These are phyloP conservation scores for Aspergillus hancockii DNA, from an alignment of 495 filamentous ascomycete species.

Conservation along the genomic window DNA sequence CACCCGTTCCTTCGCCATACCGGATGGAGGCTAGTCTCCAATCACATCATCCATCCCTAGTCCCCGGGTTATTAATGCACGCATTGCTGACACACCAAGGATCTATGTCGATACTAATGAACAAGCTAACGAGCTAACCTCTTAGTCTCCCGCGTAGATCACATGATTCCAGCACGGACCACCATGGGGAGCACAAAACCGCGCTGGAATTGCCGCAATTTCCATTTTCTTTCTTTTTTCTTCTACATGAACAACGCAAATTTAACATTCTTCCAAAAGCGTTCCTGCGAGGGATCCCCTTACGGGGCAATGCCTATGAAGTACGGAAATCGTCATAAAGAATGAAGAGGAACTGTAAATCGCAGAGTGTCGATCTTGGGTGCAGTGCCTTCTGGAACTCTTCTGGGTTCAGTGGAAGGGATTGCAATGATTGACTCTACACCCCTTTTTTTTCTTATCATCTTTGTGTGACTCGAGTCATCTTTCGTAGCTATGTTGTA, in stretches of 20 bases:
- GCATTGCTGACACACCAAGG: conserved; percentile 11
- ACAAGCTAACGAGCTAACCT: background rate
- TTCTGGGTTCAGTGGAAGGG: conserved; percentile 50
- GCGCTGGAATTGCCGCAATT: conserved; percentile 8
- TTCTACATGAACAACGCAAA: conserved; percentile 69
- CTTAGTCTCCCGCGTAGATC: conserved; percentile 8
- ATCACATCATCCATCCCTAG: background rate
- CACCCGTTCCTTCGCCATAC: background rate
- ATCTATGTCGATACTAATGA: too few species aligned
- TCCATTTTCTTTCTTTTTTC: conserved; percentile 42
- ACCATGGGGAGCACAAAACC: conserved; percentile 20
- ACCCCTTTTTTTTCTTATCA: conserved; percentile 29
- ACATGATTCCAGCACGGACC: conserved; percentile 25
- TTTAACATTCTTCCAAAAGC: conserved; percentile 65
- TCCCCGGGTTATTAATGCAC: background rate
- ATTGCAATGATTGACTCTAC: conserved; percentile 72
- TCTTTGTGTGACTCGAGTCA: background rate
- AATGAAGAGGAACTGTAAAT: conserved; percentile 58
- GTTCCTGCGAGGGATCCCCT: conserved; percentile 54
- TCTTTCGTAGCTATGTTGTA: background rate
- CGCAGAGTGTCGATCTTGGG: conserved; percentile 64
- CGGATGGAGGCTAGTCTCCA: background rate
- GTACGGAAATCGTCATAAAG: conserved; percentile 63
- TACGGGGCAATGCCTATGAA: conserved; percentile 50
- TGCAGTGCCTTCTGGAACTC: conserved; percentile 57